Base-by-base conservation (phyloP, 1,139 yeast species). In the Diutina rugosa region DNA sequence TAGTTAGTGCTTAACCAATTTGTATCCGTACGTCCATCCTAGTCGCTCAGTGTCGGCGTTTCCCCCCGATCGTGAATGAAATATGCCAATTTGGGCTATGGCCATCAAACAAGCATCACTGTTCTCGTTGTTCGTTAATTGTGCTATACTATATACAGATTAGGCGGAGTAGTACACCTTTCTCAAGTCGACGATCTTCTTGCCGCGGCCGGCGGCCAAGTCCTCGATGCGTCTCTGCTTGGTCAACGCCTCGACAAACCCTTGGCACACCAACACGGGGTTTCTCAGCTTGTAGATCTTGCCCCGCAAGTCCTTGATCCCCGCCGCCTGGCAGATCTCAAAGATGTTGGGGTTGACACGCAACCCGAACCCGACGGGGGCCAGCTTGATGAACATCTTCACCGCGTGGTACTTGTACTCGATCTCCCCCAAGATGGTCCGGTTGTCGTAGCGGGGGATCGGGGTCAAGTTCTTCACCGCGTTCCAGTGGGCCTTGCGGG, bases 291-390 rank as follows among this genome's bases (percentile, higher is more conserved):
- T 86, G 75, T 87, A 89, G 56, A 93, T 86, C 68, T 91, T 91
- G 4, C 96, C 97, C 64, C 91, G 82, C 64, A 93, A 76, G 72
- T 93, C 99, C 69, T 87, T 88, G 67, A 93, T 90, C 61, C 99
- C 99, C 3, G 95, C 96, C 60, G 93, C 86, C 67, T 87, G 90
- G 70, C 98, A 93, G 59, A 95, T 84, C 72, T 91, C 97, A 65
- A 87, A 90, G 62, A 93, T 85, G 69, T 86, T 83, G 63, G 90
- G 95, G 72, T 91, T 91, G 55, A 91, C 97, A 65, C 98, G 81
- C 59, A 93, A 79, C 44, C 99, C 99, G 62, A 89, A 88, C 63
- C 98, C 98, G 2, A 96, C 85, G 47, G 97, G 95, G 0, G 97
- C 93, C 4, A 96, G 83, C 65, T 91, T 82, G 63, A 93, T 74